Base-by-base conservation (phyloP, 1,139 yeast species). In the Suhomyces kunorum region DNA sequence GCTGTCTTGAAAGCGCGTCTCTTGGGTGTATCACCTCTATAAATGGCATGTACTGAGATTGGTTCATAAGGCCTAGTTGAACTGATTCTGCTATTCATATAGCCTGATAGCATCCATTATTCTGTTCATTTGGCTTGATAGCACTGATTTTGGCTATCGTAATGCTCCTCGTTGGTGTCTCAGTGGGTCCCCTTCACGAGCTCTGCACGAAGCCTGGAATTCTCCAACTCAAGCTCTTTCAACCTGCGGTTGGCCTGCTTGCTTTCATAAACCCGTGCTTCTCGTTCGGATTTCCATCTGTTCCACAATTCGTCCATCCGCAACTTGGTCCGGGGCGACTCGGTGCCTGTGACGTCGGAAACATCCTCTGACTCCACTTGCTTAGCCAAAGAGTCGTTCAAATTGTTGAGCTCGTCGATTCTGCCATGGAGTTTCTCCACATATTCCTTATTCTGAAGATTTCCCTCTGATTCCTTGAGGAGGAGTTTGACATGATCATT, bases 211-310 rank as follows among this genome's bases (percentile, higher is more conserved):
- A 79, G 54, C 19, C 64, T 52, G 8, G 63, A 56, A 49, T 80
- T 80, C 49, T 83, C 89, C 25, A 54, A 48, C 46, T 82, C 88
- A 28, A 84, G 56, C 43, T 78, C 81, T 25, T 58, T 57, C 9
- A 83, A 66, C 32, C 84, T 61, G 34, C 65, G 61, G 36, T 71
- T 68, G 2, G 85, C 78, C 39, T 82, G 81, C 34, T 72, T 71
- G 44, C 73, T 67, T 53, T 83, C 88, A 42, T 80, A 66, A 16
- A 76, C 76, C 27, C 90, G 62, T 15, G 85, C 77, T 56, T 84
- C 94, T 47, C 89, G 65, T 50, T 85, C 90, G 1, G 81, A 70
- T 51, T 81, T 80, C 83, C 87, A 81, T 49, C 83, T 68, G 44
- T 70, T 76, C 32, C 79, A 76, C 31, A 85, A 56, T 47, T 81